phyloP scores from a whole-genome alignment of 129 eudicot genomes.

The Saposhnikovia divaricata region DNA sequence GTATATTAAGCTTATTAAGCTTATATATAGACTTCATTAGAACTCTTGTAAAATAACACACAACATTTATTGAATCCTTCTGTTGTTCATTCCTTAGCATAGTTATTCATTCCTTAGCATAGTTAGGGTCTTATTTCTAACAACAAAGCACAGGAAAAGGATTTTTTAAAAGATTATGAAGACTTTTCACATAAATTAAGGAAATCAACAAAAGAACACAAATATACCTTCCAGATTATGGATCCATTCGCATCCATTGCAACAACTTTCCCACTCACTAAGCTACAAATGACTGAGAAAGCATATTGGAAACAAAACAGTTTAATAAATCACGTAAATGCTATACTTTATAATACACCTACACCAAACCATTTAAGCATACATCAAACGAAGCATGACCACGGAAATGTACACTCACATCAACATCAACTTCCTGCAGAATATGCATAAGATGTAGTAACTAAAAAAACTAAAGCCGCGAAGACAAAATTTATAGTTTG shows the following conservation, averaged over 20 bases:
- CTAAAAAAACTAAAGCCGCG: neutral
- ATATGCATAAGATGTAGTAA: neutral
- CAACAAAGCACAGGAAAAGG: neutral
- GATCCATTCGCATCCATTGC: slow-evolving; percentile 60
- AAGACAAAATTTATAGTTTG: neutral
- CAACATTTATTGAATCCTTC: no score
- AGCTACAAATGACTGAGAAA: slow-evolving; percentile 69
- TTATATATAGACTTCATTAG: no score
- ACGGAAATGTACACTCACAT: neutral
- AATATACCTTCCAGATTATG: slow-evolving; percentile 61
- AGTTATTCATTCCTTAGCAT: no score
- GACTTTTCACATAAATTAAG: neutral
- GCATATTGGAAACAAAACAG: slow-evolving; percentile 1
- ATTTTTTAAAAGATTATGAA: no score
- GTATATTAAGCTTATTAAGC: no score
- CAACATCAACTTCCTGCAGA: neutral
- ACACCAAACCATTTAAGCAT: neutral
- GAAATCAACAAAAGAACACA: neutral
- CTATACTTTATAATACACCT: neutral
- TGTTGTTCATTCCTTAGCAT: no score
- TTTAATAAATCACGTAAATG: neutral
- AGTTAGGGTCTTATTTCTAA: no score
- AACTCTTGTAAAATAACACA: no score
- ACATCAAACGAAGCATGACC: neutral
- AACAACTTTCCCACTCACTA: slow-evolving; percentile 65